Evolutionary conservation across 495 filamentous ascomycete genomes (phyloP).

Genomic region (Aspergillus nidulans): DNA sequence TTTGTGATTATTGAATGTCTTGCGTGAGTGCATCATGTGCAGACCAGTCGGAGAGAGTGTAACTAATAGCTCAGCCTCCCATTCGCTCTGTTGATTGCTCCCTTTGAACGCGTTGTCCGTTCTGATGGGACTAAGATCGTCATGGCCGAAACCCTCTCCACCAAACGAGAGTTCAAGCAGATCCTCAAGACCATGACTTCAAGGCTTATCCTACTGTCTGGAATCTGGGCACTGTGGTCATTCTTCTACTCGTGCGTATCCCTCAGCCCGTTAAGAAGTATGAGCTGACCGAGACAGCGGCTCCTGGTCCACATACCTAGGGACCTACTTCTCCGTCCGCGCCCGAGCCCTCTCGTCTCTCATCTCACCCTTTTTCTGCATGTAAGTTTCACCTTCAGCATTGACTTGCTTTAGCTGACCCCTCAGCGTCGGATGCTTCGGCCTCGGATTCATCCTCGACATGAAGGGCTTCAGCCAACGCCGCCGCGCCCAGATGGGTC

Average conservation of each 20-base stretch:
- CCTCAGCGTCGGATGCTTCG: conserved; percentile 26
- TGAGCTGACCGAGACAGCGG: conserved; percentile 12
- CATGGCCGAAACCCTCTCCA: conserved; percentile 24
- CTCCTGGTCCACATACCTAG: conserved; percentile 26
- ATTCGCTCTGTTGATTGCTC: conserved; percentile 24
- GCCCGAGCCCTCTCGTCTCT: conserved; percentile 29
- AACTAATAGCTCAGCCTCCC: conserved; percentile 15
- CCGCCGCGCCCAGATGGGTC: conserved; percentile 27
- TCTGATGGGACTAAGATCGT: conserved; percentile 27
- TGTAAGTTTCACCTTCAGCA: conserved; percentile 14
- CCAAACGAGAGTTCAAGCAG: conserved; percentile 23
- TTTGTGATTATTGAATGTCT: conserved; percentile 30
- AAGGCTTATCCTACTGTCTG: conserved; percentile 25
- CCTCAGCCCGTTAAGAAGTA: conserved; percentile 2
- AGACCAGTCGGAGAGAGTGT: neutral
- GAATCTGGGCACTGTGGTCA: conserved; percentile 28
- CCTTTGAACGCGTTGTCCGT: conserved; percentile 26
- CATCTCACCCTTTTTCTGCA: conserved; percentile 30
- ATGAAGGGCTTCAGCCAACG: conserved; percentile 28
- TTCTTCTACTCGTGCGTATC: conserved; percentile 26
- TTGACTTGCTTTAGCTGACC: neutral
- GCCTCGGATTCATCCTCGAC: conserved; percentile 29
- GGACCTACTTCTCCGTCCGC: conserved; percentile 28
- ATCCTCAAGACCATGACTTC: conserved; percentile 27
- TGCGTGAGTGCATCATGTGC: conserved; percentile 19